Percentiles rank a stretch among this genome's conserved stretches.
Conservation (phyloP, 2,329 filamentous ascomycete genomes). For the Colletotrichum chlorophyti region DNA sequence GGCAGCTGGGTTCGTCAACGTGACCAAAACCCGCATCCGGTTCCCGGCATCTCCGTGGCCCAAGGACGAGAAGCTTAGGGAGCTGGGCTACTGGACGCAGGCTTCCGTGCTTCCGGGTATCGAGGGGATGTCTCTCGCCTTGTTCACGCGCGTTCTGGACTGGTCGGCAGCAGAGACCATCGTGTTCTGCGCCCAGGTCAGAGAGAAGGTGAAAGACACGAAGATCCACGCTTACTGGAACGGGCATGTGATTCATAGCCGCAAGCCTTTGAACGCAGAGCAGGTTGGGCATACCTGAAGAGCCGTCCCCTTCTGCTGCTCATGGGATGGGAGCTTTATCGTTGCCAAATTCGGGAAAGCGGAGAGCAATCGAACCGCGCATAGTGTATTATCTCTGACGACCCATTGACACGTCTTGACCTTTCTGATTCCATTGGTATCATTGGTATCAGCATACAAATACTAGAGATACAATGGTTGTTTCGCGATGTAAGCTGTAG, state of each 20-base stretch:
- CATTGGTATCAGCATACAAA: no score
- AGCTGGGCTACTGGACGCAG: slow-evolving; percentile 31
- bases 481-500: no score
- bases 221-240: slow-evolving; percentile 40
- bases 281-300: no score
- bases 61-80: slow-evolving; percentile 35
- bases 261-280: not conserved
- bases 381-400: no score
- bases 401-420: no score
- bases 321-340: no score
- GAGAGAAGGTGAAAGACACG: slow-evolving; percentile 32
- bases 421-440: no score
- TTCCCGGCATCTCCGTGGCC: slow-evolving; percentile 42
- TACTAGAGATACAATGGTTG: no score
- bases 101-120: slow-evolving; percentile 32
- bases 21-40: slow-evolving; percentile 35
- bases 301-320: no score
- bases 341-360: no score
- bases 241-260: slow-evolving; percentile 30
- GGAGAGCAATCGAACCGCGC: no score
- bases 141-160: slow-evolving; percentile 36
- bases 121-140: slow-evolving; percentile 37
- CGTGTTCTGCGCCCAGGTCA: slow-evolving; percentile 32
- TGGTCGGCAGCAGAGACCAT: slow-evolving; percentile 35
- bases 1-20: slow-evolving; percentile 36